Evolutionary conservation across 768 basidiomycete species (phyloP).

Genomic region (Serendipita sp.): DNA sequence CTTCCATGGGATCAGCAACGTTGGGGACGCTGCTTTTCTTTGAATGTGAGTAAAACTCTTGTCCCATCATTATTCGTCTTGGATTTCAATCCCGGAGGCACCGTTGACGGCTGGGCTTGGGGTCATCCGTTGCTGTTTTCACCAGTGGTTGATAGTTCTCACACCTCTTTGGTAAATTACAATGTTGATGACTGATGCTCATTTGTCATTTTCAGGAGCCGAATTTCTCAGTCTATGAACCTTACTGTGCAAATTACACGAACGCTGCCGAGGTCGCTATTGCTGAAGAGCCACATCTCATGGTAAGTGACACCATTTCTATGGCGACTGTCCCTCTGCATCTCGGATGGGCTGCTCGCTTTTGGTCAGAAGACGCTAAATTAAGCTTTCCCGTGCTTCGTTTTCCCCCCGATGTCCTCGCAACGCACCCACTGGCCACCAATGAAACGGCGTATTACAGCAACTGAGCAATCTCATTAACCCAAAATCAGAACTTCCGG

Average conservation of each 20-base stretch:
- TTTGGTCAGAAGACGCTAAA: not conserved
- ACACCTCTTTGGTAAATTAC: conserved; percentile 7
- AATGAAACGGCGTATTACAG: conserved; percentile 15
- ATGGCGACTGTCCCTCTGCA: not conserved
- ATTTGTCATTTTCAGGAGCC: conserved; percentile 48
- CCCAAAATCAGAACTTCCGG: conserved; percentile 80
- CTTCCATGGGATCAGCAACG: conserved; percentile 68
- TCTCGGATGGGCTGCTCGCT: not conserved
- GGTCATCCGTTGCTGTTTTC: not conserved
- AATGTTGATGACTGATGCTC: not conserved
- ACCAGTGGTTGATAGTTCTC: conserved; percentile 13
- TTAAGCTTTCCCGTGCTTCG: conserved; percentile 4
- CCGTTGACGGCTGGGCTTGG: not conserved
- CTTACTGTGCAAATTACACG: conserved; percentile 92
- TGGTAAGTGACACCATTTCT: conserved; percentile 35
- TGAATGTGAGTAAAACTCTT: conserved; percentile 45
- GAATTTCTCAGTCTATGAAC: conserved; percentile 90
- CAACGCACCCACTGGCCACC: conserved; percentile 7
- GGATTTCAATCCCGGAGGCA: conserved; percentile 20
- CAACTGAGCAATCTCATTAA: conserved; percentile 73
- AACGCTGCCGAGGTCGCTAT: conserved; percentile 74
- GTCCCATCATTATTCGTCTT: conserved; percentile 26
- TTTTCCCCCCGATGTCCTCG: conserved; percentile 5
- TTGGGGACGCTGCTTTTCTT: conserved; percentile 75
- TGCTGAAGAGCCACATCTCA: conserved; percentile 69